Percentiles rank a stretch among this genome's conserved stretches.
Evolutionary conservation across 331 rosid genomes (phyloP).

Genomic region (Dryas integrifolia): DNA sequence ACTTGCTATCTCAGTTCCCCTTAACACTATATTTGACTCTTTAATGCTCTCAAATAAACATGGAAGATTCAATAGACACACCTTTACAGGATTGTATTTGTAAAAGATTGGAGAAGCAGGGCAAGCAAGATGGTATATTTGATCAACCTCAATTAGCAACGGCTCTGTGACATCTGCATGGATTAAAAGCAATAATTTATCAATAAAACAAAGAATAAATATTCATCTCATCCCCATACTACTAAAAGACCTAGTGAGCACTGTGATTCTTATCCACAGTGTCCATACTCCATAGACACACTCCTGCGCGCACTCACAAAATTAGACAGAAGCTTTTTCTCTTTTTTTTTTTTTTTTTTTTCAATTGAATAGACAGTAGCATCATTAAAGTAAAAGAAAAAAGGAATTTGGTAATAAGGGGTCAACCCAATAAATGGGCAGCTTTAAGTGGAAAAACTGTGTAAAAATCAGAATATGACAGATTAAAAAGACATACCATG

Average conservation of each 20-base stretch:
- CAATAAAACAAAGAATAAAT: background rate
- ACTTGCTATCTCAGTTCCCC: background rate
- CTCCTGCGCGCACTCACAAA: background rate
- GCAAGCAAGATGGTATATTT: slow-evolving; percentile 53
- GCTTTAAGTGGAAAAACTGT: too few species aligned
- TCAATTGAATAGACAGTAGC: background rate
- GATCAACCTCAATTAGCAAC: slow-evolving; percentile 50
- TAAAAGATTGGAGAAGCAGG: slow-evolving; percentile 57
- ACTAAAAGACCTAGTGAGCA: too few species aligned
- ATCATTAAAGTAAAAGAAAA: background rate
- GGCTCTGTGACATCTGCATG: slow-evolving; percentile 47
- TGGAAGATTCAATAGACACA: background rate
- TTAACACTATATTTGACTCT: background rate
- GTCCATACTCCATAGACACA: too few species aligned
- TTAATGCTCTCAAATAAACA: background rate
- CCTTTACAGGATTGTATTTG: slow-evolving; percentile 55
- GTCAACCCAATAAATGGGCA: too few species aligned
- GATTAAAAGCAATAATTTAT: background rate
- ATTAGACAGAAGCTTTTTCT: background rate
- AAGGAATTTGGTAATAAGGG: too few species aligned
- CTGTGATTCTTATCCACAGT: background rate
- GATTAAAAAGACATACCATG: slow-evolving; percentile 32
- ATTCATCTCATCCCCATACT: background rate
- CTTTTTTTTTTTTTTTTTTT: background rate
- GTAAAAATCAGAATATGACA: background rate